Evolutionary conservation across 164 flowering plant genomes (phyloP).

Genomic region (Platanus orientalis): DNA sequence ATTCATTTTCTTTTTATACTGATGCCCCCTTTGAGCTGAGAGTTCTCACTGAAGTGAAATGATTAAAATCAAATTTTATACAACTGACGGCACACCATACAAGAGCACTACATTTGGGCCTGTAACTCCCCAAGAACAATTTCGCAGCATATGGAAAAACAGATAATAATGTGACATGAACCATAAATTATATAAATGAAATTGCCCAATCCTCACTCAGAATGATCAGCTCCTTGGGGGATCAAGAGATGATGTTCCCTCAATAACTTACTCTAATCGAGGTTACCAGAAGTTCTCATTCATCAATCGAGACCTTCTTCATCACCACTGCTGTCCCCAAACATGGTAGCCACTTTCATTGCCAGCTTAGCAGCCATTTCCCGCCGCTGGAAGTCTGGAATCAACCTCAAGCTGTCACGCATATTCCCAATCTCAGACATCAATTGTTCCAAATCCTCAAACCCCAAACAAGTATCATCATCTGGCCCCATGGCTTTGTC

Average conservation of each 20-base stretch:
- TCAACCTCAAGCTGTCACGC: constrained; percentile 67
- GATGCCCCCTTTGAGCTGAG: no score
- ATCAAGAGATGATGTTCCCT: neutral
- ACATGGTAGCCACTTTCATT: constrained; percentile 91
- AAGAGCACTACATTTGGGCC: no score
- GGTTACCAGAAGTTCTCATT: neutral
- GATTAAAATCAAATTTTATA: no score
- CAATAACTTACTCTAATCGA: neutral
- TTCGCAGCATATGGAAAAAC: no score
- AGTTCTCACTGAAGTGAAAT: no score
- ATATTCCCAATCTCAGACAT: constrained; percentile 85
- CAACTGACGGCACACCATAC: no score
- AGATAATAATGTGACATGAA: no score
- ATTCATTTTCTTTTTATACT: no score
- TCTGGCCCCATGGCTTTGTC: constrained; percentile 22
- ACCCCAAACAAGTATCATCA: constrained; percentile 34
- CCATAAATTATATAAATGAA: no score
- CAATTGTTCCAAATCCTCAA: constrained; percentile 73
- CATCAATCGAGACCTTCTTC: constrained; percentile 30
- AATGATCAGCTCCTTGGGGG: neutral
- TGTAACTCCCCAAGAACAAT: no score
- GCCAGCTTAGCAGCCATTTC: constrained; percentile 95
- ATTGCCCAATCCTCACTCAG: neutral
- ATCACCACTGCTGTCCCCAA: constrained; percentile 65
- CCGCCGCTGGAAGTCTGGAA: constrained; percentile 92